Evolutionary conservation across 2,329 filamentous ascomycete species (phyloP).

Genomic region (Myriosclerotinia curreyana): DNA sequence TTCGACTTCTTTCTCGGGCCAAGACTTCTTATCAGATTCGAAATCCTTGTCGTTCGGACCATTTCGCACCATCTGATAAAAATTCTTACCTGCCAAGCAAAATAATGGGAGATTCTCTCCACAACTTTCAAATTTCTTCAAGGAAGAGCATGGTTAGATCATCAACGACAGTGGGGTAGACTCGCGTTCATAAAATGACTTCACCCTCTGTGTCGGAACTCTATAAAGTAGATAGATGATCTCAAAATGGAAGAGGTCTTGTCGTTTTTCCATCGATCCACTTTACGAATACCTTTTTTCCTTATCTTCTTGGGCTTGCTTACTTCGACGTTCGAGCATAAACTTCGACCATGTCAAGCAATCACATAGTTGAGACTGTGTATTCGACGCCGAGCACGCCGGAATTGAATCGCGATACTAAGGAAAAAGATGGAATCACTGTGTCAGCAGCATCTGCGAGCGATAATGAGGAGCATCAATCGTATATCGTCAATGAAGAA

Average conservation of each 20-base stretch:
- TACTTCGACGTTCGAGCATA: not conserved
- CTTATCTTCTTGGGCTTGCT: no score
- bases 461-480: not conserved
- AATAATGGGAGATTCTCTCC: not conserved
- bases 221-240: slow-evolving; percentile 11
- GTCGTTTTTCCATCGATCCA: not conserved
- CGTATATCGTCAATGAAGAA: not conserved
- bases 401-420: not conserved
- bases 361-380: not conserved
- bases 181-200: slow-evolving; percentile 4
- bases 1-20: not conserved
- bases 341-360: not conserved
- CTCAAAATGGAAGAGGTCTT: not conserved
- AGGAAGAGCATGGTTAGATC: not conserved
- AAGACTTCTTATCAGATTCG: slow-evolving; percentile 17
- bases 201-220: not conserved
- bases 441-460: slow-evolving; percentile 11
- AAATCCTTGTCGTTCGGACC: slow-evolving; percentile 4
- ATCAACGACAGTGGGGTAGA: not conserved
- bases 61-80: slow-evolving; percentile 17
- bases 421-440: not conserved
- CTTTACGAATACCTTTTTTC: not conserved
- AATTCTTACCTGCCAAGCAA: slow-evolving; percentile 8
- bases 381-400: not conserved
- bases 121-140: not conserved